Conservation (phyloP, 495 filamentous ascomycete species). For the Penicillium daleae region DNA sequence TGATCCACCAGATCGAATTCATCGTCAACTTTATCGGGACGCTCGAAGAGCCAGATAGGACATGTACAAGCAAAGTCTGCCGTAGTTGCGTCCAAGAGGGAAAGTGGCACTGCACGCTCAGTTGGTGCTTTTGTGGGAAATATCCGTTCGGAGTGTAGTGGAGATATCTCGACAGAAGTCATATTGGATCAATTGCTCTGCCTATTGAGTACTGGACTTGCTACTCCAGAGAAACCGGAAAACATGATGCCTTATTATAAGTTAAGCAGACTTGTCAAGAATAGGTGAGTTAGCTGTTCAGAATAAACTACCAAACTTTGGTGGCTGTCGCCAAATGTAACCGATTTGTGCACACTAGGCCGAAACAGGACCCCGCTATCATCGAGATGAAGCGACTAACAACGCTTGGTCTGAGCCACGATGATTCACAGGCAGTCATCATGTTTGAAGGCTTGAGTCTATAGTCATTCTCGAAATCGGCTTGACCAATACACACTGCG, state of each 20-base stretch:
- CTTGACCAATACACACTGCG: too few relatives aligned
- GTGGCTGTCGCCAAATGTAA: neutral
- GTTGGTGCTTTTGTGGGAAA: conserved; percentile 11
- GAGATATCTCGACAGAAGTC: conserved; percentile 2
- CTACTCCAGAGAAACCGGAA: neutral
- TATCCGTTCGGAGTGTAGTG: conserved; percentile 17
- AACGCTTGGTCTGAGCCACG: neutral
- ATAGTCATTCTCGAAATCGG: neutral
- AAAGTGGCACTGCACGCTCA: conserved; percentile 24
- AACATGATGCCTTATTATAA: neutral
- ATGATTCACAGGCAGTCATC: conserved; percentile 4
- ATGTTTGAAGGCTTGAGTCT: neutral
- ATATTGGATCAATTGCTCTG: neutral
- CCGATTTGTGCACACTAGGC: neutral
- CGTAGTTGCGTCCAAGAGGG: conserved; percentile 37
- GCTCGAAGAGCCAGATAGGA: conserved; percentile 35
- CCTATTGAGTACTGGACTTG: neutral
- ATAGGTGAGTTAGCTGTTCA: neutral
- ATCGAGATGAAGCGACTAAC: neutral
- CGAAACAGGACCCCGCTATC: neutral
- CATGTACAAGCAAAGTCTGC: conserved; percentile 26
- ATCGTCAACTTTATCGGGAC: conserved; percentile 8
- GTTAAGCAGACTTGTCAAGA: neutral
- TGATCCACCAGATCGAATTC: conserved; percentile 16
- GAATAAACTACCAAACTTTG: neutral